Percentiles rank a stretch among this genome's conserved stretches.
phyloP scores from a whole-genome alignment of 257 asterid genomes.

The Gentiana straminea region DNA sequence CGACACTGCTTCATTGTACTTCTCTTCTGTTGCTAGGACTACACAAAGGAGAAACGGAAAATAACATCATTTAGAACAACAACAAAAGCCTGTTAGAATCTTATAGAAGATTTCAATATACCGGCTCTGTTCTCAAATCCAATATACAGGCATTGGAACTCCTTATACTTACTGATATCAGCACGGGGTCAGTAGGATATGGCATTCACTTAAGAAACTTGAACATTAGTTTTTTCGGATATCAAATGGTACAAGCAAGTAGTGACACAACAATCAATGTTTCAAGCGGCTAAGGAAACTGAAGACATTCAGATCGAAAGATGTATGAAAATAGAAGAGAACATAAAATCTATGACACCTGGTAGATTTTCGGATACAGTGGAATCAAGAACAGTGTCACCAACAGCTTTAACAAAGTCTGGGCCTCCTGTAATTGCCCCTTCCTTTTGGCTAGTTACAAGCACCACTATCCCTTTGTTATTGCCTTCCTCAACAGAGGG shows the following conservation, averaged over 20 bases:
- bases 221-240: too few relatives aligned
- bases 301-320: too few relatives aligned
- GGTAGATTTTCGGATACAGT: slow-evolving; percentile 94
- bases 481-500: slow-evolving; percentile 78
- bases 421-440: slow-evolving; percentile 99
- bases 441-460: slow-evolving; percentile 93
- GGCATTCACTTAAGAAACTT: too few relatives aligned
- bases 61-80: neutral
- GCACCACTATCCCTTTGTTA: slow-evolving; percentile 90
- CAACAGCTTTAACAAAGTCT: slow-evolving; percentile 76
- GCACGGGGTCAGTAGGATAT: too few relatives aligned
- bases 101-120: neutral
- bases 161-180: too few relatives aligned
- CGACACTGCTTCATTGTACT: slow-evolving; percentile 81
- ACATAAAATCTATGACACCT: slow-evolving; percentile 37
- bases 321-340: neutral
- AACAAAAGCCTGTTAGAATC: too few relatives aligned
- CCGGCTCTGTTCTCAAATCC: neutral
- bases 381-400: slow-evolving; percentile 86
- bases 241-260: too few relatives aligned
- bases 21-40: slow-evolving; percentile 93
- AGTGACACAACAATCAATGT: too few relatives aligned
- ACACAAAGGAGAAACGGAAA: slow-evolving; percentile 9
- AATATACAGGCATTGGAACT: too few relatives aligned
- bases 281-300: neutral